These are phyloP conservation scores for Ophiocordyceps camponoti-rufipedis DNA, from an alignment of 2,329 filamentous ascomycete species.

Conservation along the genomic window DNA sequence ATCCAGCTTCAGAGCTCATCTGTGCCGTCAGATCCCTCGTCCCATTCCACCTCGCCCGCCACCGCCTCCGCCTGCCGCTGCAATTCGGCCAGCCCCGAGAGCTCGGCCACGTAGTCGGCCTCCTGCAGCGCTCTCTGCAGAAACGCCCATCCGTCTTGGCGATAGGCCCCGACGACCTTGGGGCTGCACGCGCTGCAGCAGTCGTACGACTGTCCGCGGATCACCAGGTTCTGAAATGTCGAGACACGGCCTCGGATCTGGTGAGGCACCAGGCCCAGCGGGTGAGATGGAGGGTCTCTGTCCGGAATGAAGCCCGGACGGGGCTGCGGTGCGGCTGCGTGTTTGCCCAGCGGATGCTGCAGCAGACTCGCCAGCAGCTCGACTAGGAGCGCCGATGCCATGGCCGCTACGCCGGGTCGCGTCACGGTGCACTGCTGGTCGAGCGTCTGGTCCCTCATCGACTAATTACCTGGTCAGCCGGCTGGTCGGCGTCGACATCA, in stretches of 20 bases:
- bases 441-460: constrained; percentile 81
- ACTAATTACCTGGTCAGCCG: constrained; percentile 29
- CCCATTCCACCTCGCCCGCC: constrained; percentile 39
- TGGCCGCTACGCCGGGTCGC: constrained; percentile 76
- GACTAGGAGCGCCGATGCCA: constrained; percentile 79
- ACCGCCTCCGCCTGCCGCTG: constrained; percentile 37
- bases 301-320: constrained; percentile 24
- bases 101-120: constrained; percentile 60
- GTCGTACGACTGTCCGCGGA: constrained; percentile 59
- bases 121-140: constrained; percentile 57
- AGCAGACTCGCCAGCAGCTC: constrained; percentile 76
- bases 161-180: constrained; percentile 49
- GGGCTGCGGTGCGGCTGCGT: constrained; percentile 36
- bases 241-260: constrained; percentile 63
- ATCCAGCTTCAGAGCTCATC: background rate
- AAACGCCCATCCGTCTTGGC: constrained; percentile 54
- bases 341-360: constrained; percentile 61
- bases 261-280: constrained; percentile 57
- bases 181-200: constrained; percentile 67
- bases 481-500: background rate
- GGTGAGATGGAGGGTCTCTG: constrained; percentile 37
- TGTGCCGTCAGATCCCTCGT: constrained; percentile 25
- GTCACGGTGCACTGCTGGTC: constrained; percentile 98
- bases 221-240: constrained; percentile 54
- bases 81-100: constrained; percentile 59